phyloP scores from a whole-genome alignment of 441 rosid genomes.

The Populus hybrid region DNA sequence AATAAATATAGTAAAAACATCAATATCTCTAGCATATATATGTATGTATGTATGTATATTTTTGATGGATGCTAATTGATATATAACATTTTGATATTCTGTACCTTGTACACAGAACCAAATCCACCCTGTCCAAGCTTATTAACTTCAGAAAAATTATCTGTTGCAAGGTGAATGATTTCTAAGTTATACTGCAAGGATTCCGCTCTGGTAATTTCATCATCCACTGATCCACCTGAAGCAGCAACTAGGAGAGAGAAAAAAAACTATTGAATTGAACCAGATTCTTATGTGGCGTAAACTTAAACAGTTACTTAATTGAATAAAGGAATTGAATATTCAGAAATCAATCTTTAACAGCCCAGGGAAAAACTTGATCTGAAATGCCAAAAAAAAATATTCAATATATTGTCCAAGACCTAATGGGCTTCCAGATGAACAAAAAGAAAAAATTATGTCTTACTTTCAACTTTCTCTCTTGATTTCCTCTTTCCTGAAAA shows the following conservation, averaged over 20 bases:
- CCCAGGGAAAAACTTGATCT: not conserved
- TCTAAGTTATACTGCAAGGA: constrained; percentile 17
- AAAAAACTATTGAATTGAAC: not conserved
- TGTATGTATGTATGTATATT: no score
- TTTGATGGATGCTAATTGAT: no score
- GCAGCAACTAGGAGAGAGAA: not conserved
- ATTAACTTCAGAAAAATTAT: constrained; percentile 18
- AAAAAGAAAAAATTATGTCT: no score
- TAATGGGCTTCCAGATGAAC: no score
- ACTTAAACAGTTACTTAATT: not conserved
- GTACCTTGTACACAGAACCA: constrained; percentile 20
- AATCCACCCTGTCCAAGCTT: constrained; percentile 28
- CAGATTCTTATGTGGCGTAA: not conserved
- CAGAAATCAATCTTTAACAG: not conserved
- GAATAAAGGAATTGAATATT: not conserved
- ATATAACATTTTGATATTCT: not conserved
- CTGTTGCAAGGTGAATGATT: constrained; percentile 10
- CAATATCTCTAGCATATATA: no score
- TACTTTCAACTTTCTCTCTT: no score
- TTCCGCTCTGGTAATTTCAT: constrained; percentile 1
- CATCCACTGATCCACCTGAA: not conserved
- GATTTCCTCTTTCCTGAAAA: no score
- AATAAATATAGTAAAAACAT: no score
- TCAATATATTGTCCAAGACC: no score
- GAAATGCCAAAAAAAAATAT: no score